phyloP scores from a whole-genome alignment of 805 yeast genomes.

The Candida ovalis region DNA sequence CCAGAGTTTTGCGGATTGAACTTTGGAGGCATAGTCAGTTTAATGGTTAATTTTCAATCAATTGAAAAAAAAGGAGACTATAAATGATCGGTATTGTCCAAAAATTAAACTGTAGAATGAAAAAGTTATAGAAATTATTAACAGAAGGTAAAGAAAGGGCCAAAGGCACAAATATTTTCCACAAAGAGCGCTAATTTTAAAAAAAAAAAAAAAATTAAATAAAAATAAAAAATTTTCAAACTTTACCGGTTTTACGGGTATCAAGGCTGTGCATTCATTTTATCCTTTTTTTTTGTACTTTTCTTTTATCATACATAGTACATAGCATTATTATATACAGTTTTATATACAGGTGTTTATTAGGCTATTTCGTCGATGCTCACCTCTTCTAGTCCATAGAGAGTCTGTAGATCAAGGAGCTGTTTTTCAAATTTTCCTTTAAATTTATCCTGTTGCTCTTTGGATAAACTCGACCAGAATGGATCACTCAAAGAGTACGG shows the following conservation, averaged over 20 bases:
- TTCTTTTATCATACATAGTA: neutral
- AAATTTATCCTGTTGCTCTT: conserved; percentile 3
- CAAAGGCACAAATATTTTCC: neutral
- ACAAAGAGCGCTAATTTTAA: neutral
- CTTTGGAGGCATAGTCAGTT: conserved; percentile 36
- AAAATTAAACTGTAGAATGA: too few relatives aligned
- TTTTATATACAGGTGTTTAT: conserved; percentile 3
- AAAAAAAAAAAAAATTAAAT: conserved; percentile 2
- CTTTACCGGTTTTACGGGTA: neutral
- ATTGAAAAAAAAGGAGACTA: neutral
- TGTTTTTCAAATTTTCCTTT: conserved; percentile 9
- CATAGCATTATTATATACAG: too few relatives aligned
- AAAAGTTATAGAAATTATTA: too few relatives aligned
- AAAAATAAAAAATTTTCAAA: conserved; percentile 3
- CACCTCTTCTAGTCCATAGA: conserved; percentile 15
- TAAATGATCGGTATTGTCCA: too few relatives aligned
- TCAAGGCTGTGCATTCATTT: neutral
- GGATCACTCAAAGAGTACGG: conserved; percentile 17
- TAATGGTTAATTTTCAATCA: neutral
- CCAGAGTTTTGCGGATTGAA: conserved; percentile 33
- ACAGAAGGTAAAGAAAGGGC: neutral
- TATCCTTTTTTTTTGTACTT: neutral
- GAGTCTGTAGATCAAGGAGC: conserved; percentile 7
- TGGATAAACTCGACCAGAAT: conserved; percentile 10
- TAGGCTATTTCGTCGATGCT: conserved; percentile 12